Evolutionary conservation across 352 stramenopile species (phyloP), one percentile per base, ranked within the genome.

Genomic region (Globisporangium uncinulatum): DNA sequence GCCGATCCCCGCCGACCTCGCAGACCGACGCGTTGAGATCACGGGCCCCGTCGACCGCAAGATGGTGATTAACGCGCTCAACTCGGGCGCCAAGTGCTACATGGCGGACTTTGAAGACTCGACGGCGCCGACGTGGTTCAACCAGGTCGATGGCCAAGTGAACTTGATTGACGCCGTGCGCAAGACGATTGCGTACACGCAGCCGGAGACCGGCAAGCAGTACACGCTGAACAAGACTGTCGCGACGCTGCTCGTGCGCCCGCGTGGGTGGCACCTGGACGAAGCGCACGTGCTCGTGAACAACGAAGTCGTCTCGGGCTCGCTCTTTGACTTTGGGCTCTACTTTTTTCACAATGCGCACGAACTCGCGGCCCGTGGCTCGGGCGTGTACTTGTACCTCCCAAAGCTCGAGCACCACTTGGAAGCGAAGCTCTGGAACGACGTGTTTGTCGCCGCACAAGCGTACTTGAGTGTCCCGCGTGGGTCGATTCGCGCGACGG

Each of bases 61-160:
- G 80, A 98, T 98, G 95, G 89, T 98, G 7, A 98, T 98, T 63
- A 98, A 98, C 71, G 95, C 91, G 11, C 76, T 98, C 57, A 98
- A 98, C 76, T 96, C 79, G 60, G 94, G 94, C 55, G 86, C 92
- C 49, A 94, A 91, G 77, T 92, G 78, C 65, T 98, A 98, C 82
- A 98, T 98, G 95, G 95, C 95, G 24, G 95, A 98, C 69, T 98
- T 98, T 71, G 95, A 98, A 74, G 86, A 94, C 74, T 97, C 88
- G 54, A 97, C 86, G 6, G 83, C 86, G 51, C 95, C 95, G 31
- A 98, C 94, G 17, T 98, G 92, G 92, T 86, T 75, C 29, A 98
- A 98, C 64, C 74, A 97, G 61, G 84, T 97, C 17, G 90, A 97
- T 62, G 92, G 94, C 45, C 91, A 98, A 69, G 62, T 86, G 31